phyloP scores from a whole-genome alignment of 2,329 filamentous ascomycete species.

The Cucurbitaria berberidis region DNA sequence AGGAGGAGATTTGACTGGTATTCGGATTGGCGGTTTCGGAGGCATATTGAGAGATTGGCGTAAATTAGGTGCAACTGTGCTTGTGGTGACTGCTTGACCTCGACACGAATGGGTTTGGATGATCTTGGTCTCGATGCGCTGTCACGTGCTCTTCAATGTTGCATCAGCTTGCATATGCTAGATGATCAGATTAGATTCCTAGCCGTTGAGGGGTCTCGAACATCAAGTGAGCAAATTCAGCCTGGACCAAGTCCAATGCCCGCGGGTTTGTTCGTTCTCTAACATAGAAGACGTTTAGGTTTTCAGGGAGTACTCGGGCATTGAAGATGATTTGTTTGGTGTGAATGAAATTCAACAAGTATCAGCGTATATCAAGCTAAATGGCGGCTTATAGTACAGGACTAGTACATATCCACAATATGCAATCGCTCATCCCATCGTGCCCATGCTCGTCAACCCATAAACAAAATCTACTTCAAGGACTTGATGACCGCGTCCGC shows the following conservation, averaged over 20 bases:
- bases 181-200: conserved; percentile 14
- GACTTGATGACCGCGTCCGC: conserved; percentile 85
- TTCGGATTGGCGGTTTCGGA: conserved; percentile 31
- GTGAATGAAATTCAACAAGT: conserved; percentile 16
- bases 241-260: too few relatives aligned
- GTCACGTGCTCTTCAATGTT: conserved; percentile 12
- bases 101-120: conserved; percentile 12
- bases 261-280: too few relatives aligned
- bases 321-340: too few relatives aligned
- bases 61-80: not conserved
- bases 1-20: conserved; percentile 12
- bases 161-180: not conserved
- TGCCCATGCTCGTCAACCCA: conserved; percentile 35
- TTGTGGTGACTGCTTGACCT: not conserved
- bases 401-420: conserved; percentile 48
- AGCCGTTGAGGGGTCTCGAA: not conserved
- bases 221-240: conserved; percentile 6
- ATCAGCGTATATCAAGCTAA: conserved; percentile 29
- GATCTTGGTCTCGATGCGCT: conserved; percentile 4
- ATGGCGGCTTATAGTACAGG: conserved; percentile 46
- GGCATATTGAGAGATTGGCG: conserved; percentile 20
- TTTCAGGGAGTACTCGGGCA: too few relatives aligned
- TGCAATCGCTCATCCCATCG: conserved; percentile 39
- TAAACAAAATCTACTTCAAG: conserved; percentile 50
- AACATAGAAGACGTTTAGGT: not conserved